Evolutionary conservation across 2,329 filamentous ascomycete genomes (phyloP).

Genomic region (Dactylellina haptotyla): DNA sequence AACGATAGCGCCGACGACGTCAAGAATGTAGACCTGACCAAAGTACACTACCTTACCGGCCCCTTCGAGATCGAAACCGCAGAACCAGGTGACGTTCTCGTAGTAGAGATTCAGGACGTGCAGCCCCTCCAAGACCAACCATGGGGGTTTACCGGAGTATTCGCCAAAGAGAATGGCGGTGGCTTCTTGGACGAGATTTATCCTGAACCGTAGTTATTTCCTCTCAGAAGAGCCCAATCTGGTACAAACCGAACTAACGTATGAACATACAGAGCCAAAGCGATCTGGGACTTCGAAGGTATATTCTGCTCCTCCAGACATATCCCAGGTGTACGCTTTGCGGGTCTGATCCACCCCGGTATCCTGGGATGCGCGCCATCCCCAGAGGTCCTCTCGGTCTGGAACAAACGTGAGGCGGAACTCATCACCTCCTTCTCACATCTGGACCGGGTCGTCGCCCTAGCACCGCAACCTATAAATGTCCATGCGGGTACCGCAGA

Average conservation of each 20-base stretch:
- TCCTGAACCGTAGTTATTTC: constrained; percentile 83
- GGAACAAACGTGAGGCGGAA: constrained; percentile 85
- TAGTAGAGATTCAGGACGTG: constrained; percentile 92
- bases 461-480: constrained; percentile 77
- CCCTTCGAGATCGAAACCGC: constrained; percentile 88
- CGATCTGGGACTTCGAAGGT: constrained; percentile 80
- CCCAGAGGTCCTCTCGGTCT: constrained; percentile 77
- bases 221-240: too few relatives aligned
- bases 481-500: constrained; percentile 76
- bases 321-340: constrained; percentile 85
- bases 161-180: constrained; percentile 82
- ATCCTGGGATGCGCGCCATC: constrained; percentile 91
- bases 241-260: too few relatives aligned
- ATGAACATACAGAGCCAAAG: constrained; percentile 71
- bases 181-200: constrained; percentile 90
- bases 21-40: constrained; percentile 82
- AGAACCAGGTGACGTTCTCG: constrained; percentile 82
- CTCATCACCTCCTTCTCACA: constrained; percentile 75
- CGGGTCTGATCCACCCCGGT: constrained; percentile 88
- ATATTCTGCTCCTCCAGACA: constrained; percentile 86
- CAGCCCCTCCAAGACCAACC: constrained; percentile 86
- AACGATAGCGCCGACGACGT: constrained; percentile 91
- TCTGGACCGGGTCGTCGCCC: constrained; percentile 76
- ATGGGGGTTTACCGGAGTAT: constrained; percentile 90
- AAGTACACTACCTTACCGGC: constrained; percentile 86